These are phyloP conservation scores for Auricularia heimuer DNA, from an alignment of 768 basidiomycete species.

Conservation along the genomic window DNA sequence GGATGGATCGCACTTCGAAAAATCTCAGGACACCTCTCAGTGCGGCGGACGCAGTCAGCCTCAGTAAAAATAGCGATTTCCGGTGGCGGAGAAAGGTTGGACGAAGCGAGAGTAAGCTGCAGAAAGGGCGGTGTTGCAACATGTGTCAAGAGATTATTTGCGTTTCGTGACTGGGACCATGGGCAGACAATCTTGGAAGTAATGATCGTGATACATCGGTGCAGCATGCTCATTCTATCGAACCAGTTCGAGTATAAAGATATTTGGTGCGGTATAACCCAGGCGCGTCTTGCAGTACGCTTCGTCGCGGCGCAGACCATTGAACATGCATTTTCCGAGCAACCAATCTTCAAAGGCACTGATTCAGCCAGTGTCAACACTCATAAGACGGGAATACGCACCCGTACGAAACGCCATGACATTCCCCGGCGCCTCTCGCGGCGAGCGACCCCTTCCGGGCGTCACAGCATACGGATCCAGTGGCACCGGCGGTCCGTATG, in stretches of 20 bases:
- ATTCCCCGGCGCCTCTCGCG: background rate
- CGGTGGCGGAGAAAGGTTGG: no score
- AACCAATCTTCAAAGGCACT: background rate
- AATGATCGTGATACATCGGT: no score
- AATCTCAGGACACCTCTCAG: no score
- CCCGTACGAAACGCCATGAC: background rate
- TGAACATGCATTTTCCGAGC: background rate
- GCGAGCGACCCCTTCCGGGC: background rate
- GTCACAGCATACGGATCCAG: background rate
- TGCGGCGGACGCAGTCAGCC: no score
- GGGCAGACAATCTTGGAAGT: no score
- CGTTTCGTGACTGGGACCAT: no score
- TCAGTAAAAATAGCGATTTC: no score
- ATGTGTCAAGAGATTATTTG: no score
- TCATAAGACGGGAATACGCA: background rate
- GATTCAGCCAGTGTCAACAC: background rate
- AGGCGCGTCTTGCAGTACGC: background rate
- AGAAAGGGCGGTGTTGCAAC: no score
- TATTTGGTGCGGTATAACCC: background rate
- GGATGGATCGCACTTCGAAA: no score
- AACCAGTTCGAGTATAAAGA: background rate
- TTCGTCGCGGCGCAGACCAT: background rate
- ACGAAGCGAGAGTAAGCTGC: no score
- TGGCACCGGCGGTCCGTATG: background rate
- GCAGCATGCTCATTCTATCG: background rate